Conservation (phyloP, 768 basidiomycete genomes). For the Neoboletus brunneissimus region DNA sequence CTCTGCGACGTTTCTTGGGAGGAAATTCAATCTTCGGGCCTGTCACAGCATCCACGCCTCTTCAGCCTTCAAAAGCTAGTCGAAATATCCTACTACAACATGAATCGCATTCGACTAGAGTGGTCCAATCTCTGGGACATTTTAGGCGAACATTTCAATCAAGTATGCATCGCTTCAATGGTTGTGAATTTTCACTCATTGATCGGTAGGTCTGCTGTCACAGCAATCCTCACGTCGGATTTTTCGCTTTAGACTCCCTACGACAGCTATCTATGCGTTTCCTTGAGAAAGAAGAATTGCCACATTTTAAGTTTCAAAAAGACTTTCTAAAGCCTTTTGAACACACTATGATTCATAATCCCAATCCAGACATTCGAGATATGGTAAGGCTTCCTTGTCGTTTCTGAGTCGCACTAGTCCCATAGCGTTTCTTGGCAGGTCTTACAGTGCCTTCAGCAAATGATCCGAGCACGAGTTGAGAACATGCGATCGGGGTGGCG, state of each 20-base stretch:
- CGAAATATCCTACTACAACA: constrained; percentile 99
- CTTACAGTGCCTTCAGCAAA: constrained; percentile 95
- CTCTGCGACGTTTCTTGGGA: constrained; percentile 98
- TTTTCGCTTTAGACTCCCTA: constrained; percentile 95
- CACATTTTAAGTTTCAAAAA: constrained; percentile 99
- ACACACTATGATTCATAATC: constrained; percentile 95
- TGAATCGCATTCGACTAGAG: constrained; percentile 95
- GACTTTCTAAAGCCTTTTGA: constrained; percentile 98
- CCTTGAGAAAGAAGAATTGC: constrained; percentile 95
- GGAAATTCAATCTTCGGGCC: constrained; percentile 95
- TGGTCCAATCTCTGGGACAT: constrained; percentile 99
- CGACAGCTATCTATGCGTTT: constrained; percentile 98
- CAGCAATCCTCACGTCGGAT: constrained; percentile 92
- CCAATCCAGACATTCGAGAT: constrained; percentile 93
- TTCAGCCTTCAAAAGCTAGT: constrained; percentile 98
- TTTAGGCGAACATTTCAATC: constrained; percentile 97
- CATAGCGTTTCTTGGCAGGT: constrained; percentile 50
- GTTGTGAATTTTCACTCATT: constrained; percentile 8
- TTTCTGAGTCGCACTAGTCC: neutral
- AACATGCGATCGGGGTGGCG: constrained; percentile 99
- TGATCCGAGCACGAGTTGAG: constrained; percentile 92
- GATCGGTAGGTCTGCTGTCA: constrained; percentile 88
- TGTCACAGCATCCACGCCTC: constrained; percentile 89
- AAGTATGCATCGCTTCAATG: constrained; percentile 46
- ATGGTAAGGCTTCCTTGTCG: constrained; percentile 57